Evolutionary conservation across 805 yeast species (phyloP).

Genomic region (Saccharomyces kudriavzevii): DNA sequence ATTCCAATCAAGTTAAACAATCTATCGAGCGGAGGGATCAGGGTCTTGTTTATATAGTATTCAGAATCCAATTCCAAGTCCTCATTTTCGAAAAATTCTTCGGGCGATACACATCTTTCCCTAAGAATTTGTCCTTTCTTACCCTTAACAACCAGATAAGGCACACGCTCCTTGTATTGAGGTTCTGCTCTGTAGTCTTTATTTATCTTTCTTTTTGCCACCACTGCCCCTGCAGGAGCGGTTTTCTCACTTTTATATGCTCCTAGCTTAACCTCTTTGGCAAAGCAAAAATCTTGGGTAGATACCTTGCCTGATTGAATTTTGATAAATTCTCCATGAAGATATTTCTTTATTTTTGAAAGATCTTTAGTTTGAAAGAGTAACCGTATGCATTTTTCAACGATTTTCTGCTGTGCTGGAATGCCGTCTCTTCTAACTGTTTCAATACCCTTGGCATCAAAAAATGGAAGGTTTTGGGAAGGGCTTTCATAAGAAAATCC

Average conservation of each 20-base stretch:
- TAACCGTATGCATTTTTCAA: slow-evolving; percentile 57
- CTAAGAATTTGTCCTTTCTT: slow-evolving; percentile 47
- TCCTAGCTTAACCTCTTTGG: slow-evolving; percentile 82
- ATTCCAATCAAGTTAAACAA: slow-evolving; percentile 78
- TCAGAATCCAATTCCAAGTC: slow-evolving; percentile 58
- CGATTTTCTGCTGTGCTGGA: slow-evolving; percentile 80
- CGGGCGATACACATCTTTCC: slow-evolving; percentile 76
- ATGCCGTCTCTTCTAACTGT: slow-evolving; percentile 92
- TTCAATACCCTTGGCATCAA: slow-evolving; percentile 96
- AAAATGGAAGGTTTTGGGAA: slow-evolving; percentile 48
- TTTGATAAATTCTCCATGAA: slow-evolving; percentile 57
- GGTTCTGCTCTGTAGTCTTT: slow-evolving; percentile 71
- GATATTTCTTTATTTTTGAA: slow-evolving; percentile 58
- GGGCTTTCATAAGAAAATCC: slow-evolving; percentile 69
- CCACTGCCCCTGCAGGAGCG: slow-evolving; percentile 87
- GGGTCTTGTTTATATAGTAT: slow-evolving; percentile 74
- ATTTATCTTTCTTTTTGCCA: slow-evolving; percentile 56
- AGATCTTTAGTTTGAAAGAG: slow-evolving; percentile 69
- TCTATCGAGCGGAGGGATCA: slow-evolving; percentile 86
- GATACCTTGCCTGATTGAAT: slow-evolving; percentile 56
- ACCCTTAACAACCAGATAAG: slow-evolving; percentile 70
- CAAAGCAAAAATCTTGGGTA: slow-evolving; percentile 81
- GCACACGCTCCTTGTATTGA: slow-evolving; percentile 81
- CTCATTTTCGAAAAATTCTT: slow-evolving; percentile 45
- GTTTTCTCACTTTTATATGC: slow-evolving; percentile 62